Base-by-base conservation (phyloP, 2,329 filamentous ascomycete species). In the Paecilomyces sp. region DNA sequence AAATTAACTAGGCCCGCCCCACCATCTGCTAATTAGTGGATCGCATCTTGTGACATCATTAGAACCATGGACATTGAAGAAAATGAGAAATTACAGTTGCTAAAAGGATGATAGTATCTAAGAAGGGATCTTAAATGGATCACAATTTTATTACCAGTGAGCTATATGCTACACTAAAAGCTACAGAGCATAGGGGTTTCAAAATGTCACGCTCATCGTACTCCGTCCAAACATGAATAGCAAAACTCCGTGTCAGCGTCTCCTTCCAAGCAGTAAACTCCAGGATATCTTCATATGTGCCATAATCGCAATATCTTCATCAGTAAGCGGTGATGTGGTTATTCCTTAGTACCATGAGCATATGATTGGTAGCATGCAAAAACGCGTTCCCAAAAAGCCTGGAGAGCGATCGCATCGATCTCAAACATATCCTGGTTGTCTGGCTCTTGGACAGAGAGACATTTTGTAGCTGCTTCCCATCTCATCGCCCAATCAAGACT, bases 381-480 rank as follows among this genome's bases (percentile, higher is more conserved):
- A 11, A 63, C 59, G 24, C 51, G 28, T 22, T 59, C 57, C 61
- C 58, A 60, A 28, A 58, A 60, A 5, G 59, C 56, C 33, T 59
- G 36, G 12, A 60, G 31, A 41, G 57, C 57, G 18, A 60, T 24
- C 53, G 60, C 58, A 31, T 63, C 56, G 18, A 57, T 57, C n/a
- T 59, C 61, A 56, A 60, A 62, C 58, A 58, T 58, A 33, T 57
- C 60, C 34, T 56, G 28, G 51, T 58, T 55, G 22, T 58, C 55
- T 24, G 50, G 30, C 12, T 55, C 57, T 36, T 11, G n/a, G 22
- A 25, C 34, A 8, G 57, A 63, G 24, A 59, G 54, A 31, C 63
- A 59, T n/a, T 51, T 25, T 22, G 52, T 58, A 4, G 36, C 53
- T 25, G 4, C n/a, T 57, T 58, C 54, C 52, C 54, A 55, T 34